These are phyloP conservation scores for Cunninghamia lanceolata DNA, from an alignment of 75 land plant species.

Conservation along the genomic window DNA sequence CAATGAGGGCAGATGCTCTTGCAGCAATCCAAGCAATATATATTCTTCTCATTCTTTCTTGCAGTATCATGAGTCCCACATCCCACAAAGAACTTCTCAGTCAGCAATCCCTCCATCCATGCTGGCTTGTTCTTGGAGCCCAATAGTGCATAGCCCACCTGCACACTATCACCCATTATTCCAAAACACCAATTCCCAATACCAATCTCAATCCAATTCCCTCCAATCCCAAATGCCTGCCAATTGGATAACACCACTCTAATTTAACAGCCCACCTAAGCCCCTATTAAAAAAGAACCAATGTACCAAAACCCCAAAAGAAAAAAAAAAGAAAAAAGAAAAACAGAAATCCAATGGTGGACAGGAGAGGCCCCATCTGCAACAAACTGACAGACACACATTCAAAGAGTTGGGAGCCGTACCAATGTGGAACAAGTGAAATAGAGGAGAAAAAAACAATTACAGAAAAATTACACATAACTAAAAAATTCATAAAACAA, in stretches of 20 bases:
- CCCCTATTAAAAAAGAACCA: not conserved
- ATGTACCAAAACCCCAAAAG: not conserved
- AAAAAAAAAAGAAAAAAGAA: too few species aligned
- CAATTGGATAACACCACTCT: not conserved
- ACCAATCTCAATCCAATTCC: not conserved
- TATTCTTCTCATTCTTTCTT: slow-evolving; percentile 74
- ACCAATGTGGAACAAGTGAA: not conserved
- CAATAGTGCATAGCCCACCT: slow-evolving; percentile 14
- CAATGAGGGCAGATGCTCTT: slow-evolving; percentile 70
- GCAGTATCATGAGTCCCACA: slow-evolving; percentile 45
- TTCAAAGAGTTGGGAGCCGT: slow-evolving; percentile 5
- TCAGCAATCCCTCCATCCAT: slow-evolving; percentile 60
- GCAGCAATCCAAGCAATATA: slow-evolving; percentile 67
- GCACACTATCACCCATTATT: slow-evolving; percentile 1
- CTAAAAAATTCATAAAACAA: not conserved
- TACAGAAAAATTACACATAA: not conserved
- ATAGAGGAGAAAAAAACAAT: not conserved
- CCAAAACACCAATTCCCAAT: slow-evolving; percentile 1
- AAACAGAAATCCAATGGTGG: slow-evolving; percentile 11
- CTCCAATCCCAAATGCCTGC: not conserved
- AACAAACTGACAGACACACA: slow-evolving; percentile 15
- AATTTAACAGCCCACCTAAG: not conserved
- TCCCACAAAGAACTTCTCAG: slow-evolving; percentile 55
- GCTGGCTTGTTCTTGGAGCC: slow-evolving; percentile 3
- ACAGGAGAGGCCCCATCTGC: slow-evolving; percentile 12